A percentile compares a stretch with the other conserved stretches of the same genome.
These are phyloP conservation scores for Antarctomyces pellizariae DNA, from an alignment of 495 filamentous ascomycete genomes.

Conservation along the genomic window DNA sequence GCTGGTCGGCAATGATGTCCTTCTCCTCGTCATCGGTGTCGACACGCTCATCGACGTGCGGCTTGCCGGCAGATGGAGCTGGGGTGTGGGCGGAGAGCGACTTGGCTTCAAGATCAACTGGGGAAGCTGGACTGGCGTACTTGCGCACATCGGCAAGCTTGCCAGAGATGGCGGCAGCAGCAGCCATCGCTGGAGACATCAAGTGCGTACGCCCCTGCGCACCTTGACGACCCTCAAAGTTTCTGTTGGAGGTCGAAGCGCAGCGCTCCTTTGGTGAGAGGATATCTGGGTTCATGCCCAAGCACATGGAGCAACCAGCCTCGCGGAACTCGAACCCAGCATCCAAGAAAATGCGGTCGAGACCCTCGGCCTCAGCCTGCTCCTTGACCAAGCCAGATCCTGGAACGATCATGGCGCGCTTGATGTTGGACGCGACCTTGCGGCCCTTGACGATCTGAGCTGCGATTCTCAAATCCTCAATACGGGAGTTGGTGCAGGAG, in stretches of 20 bases:
- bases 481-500: conserved; percentile 90
- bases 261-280: conserved; percentile 84
- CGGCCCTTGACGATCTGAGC: conserved; percentile 66
- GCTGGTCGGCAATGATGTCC: conserved; percentile 56
- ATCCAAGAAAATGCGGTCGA: conserved; percentile 77
- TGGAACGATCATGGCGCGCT: conserved; percentile 86
- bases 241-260: conserved; percentile 87
- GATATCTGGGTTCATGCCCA: conserved; percentile 98
- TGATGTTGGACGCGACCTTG: conserved; percentile 69
- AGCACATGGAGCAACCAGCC: conserved; percentile 94
- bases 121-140: conserved; percentile 25
- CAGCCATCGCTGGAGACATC: conserved; percentile 94
- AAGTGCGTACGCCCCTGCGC: conserved; percentile 83
- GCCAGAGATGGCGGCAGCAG: conserved; percentile 69
- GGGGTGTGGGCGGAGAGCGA: no score
- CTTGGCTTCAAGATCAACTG: neutral
- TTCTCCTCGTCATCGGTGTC: conserved; percentile 47
- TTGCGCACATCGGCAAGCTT: conserved; percentile 83
- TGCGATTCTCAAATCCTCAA: conserved; percentile 84
- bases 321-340: conserved; percentile 97
- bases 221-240: conserved; percentile 93
- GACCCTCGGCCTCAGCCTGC: conserved; percentile 75
- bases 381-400: conserved; percentile 88
- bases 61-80: conserved; percentile 20
- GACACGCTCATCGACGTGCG: conserved; percentile 44